Conservation (phyloP, 129 eudicot species). For the Erigeron canadensis region DNA sequence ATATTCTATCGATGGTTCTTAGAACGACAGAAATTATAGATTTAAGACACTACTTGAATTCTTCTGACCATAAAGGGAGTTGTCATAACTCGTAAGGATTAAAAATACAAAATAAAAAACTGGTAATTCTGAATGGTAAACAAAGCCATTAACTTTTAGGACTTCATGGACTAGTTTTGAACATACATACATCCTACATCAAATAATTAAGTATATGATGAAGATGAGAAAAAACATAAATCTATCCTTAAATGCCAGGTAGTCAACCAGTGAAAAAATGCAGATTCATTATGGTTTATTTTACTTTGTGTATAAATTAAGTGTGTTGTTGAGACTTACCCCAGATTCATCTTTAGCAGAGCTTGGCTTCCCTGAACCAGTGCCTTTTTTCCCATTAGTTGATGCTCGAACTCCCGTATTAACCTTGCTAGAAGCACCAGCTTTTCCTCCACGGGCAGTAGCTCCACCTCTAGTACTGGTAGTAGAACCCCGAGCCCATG, state of each 20-base stretch:
- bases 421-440: slow-evolving; percentile 62
- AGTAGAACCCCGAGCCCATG: slow-evolving; percentile 73
- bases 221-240: too few species aligned
- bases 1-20: too few species aligned
- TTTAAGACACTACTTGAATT: background rate
- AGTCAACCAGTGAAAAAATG: background rate
- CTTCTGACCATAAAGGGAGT: background rate
- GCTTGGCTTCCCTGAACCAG: slow-evolving; percentile 51
- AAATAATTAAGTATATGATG: background rate
- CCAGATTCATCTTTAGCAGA: slow-evolving; percentile 56
- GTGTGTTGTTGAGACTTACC: slow-evolving; percentile 39
- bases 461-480: slow-evolving; percentile 61
- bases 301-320: too few species aligned
- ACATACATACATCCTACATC: background rate
- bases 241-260: too few species aligned
- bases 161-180: background rate
- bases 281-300: too few species aligned
- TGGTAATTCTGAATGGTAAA: background rate
- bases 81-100: too few species aligned
- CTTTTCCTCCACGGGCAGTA: slow-evolving; percentile 73
- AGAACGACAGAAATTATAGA: too few species aligned
- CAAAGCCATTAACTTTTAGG: background rate
- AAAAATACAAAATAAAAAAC: too few species aligned
- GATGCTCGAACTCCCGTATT: slow-evolving; percentile 70
- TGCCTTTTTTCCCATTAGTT: slow-evolving; percentile 71